Percentiles rank a stretch among this genome's conserved stretches.
phyloP scores from a whole-genome alignment of 768 basidiomycete species.

The Sutorius australiensis region DNA sequence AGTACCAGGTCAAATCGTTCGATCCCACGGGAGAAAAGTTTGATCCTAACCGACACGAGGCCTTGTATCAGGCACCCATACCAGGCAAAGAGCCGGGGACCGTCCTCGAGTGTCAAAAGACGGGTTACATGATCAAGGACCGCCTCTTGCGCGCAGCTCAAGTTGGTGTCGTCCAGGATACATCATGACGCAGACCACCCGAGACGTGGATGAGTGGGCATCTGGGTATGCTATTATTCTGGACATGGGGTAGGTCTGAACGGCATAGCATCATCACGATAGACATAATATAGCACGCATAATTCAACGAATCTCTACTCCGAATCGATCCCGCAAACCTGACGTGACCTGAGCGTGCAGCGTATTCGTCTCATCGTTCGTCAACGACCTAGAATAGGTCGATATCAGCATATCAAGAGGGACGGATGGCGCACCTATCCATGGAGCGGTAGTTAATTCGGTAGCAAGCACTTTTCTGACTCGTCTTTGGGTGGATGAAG shows the following conservation, averaged over 20 bases:
- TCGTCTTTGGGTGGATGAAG: conserved; percentile 87
- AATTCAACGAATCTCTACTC: conserved; percentile 85
- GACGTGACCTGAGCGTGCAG: conserved; percentile 62
- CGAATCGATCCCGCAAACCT: conserved; percentile 55
- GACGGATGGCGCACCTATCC: conserved; percentile 62
- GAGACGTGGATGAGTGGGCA: conserved; percentile 8
- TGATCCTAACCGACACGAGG: conserved; percentile 94
- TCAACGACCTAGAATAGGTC: conserved; percentile 57
- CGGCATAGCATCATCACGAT: conserved; percentile 26
- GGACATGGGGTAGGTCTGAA: conserved; percentile 29
- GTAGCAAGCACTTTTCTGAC: conserved; percentile 77
- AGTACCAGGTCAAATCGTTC: conserved; percentile 88
- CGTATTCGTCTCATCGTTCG: conserved; percentile 85
- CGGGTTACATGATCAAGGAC: conserved; percentile 92
- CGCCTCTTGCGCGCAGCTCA: conserved; percentile 91
- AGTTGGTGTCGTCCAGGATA: conserved; percentile 89
- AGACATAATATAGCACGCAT: conserved; percentile 37
- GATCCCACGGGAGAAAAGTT: conserved; percentile 91
- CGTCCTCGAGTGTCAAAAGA: conserved; percentile 86
- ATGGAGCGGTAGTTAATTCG: conserved; percentile 94
- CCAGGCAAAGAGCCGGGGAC: conserved; percentile 88
- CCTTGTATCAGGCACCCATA: conserved; percentile 88
- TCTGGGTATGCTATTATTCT: conserved; percentile 15
- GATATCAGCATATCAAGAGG: conserved; percentile 1
- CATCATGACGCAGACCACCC: conserved; percentile 27